phyloP scores from a whole-genome alignment of 306 rosid genomes.

The Crotalaria pallida region DNA sequence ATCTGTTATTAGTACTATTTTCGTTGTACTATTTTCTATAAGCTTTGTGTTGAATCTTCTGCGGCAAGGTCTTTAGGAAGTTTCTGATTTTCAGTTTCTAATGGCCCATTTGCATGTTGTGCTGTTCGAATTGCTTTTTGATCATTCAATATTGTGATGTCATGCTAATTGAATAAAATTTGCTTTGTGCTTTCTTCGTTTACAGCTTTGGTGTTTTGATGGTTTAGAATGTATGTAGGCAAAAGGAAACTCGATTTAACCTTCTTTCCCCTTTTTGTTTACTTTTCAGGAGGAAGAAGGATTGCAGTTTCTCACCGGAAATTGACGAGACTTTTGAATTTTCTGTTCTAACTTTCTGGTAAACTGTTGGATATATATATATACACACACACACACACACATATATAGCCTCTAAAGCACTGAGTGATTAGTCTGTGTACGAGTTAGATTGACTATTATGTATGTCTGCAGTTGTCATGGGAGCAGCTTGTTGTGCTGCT shows the following conservation, averaged over 20 bases:
- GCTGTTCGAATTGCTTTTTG: neutral
- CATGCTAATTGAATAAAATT: neutral
- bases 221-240: neutral
- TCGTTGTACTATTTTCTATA: neutral
- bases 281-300: constrained; percentile 30
- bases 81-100: neutral
- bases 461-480: constrained; percentile 38
- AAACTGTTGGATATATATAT: neutral
- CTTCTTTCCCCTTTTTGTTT: neutral
- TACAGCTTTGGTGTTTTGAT: neutral
- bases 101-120: neutral
- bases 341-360: constrained; percentile 3
- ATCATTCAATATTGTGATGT: neutral
- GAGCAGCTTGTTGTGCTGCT: constrained; percentile 60
- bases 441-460: constrained; percentile 11
- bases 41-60: constrained; percentile 3
- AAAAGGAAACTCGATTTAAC: neutral
- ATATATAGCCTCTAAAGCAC: neutral
- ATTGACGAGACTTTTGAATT: constrained; percentile 21
- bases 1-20: neutral
- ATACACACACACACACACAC: too few species aligned
- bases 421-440: neutral
- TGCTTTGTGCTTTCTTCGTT: neutral
- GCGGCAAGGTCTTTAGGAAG: neutral
- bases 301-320: constrained; percentile 8